Evolutionary conservation across 768 basidiomycete genomes (phyloP), one percentile per base, ranked within the genome.

Genomic region (Kwoniella bestiolae): DNA sequence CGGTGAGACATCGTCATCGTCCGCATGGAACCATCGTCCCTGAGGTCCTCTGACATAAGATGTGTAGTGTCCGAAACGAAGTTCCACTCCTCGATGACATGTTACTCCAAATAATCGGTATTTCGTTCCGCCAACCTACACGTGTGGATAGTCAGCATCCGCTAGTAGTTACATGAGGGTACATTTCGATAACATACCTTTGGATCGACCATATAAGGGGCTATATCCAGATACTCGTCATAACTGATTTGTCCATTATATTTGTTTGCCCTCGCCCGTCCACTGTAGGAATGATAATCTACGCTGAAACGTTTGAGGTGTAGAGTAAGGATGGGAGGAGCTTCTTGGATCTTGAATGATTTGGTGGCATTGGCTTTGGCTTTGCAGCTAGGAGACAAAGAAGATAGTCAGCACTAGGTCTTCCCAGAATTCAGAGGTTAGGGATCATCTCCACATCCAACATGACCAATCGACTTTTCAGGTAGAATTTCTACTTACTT

Each of bases 21-120:
- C 95, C 89, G 94, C 94, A 82, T 92, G 89, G 82, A 86, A 88
- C 94, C 94, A 99, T 35, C 82, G 82, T 11, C 87, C 89, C 34
- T 86, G 83, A 35, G 84, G 85, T 44, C 87, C 85, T 78, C 88
- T 91, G 74, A 96, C 87, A 73, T 87, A 89, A 18, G 94, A 89
- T 69, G 87, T 92, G 82, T 99, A 99, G 81, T 99, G 96, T 3
- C 96, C 96, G 1, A 91, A 94, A 76, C 96, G 91, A 14, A 94
- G 92, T 5, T 94, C 93, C 45, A 87, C 85, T 57, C 96, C 96
- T 11, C 91, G 91, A 79, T 99, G 96, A 70, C 88, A 92, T 60
- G 97, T 91, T 66, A 98, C 87, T 31, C 91, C 94, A 78, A 93
- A 96, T 2, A 99, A 82, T 1, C 89, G 87, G 81, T 99, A 99